phyloP scores from a whole-genome alignment of 2,329 filamentous ascomycete species.

The Colletotrichum spinosum region DNA sequence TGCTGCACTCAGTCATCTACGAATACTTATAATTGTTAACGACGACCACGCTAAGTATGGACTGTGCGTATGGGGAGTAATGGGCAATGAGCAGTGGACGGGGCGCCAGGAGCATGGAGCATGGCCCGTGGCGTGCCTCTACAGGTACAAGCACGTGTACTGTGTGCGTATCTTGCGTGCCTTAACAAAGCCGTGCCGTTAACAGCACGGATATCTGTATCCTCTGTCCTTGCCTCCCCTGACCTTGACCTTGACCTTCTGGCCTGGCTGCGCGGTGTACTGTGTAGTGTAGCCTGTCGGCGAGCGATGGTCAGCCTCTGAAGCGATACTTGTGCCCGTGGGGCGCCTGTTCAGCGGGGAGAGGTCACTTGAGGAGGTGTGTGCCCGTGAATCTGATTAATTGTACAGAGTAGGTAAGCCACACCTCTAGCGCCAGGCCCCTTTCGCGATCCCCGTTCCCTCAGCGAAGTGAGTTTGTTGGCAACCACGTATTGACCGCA shows the following conservation, averaged over 20 bases:
- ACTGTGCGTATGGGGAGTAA: no score
- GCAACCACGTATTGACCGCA: no score
- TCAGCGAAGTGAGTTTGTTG: no score
- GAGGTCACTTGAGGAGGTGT: slow-evolving; percentile 36
- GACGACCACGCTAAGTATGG: not conserved
- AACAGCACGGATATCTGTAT: not conserved
- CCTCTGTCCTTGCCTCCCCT: slow-evolving; percentile 13
- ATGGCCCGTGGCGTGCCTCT: slow-evolving; percentile 29
- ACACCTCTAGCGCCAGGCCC: slow-evolving; percentile 19
- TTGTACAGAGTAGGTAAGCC: not conserved
- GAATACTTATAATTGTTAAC: slow-evolving; percentile 8
- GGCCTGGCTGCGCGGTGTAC: no score
- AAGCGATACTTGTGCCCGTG: slow-evolving; percentile 33
- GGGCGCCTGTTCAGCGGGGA: slow-evolving; percentile 35
- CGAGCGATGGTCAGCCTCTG: slow-evolving; percentile 35
- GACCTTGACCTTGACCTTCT: no score
- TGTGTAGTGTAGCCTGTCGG: not conserved
- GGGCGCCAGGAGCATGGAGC: slow-evolving; percentile 36
- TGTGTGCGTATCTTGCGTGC: no score
- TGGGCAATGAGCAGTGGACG: slow-evolving; percentile 24
- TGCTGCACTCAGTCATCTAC: not conserved
- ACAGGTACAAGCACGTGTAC: not conserved
- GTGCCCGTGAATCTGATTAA: slow-evolving; percentile 10
- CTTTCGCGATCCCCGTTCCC: slow-evolving; percentile 11
- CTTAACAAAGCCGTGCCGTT: no score